A percentile compares a stretch with the other conserved stretches of the same genome.
Conservation (phyloP, 2,329 filamentous ascomycete genomes). For the Lachnellula subtilissima region DNA sequence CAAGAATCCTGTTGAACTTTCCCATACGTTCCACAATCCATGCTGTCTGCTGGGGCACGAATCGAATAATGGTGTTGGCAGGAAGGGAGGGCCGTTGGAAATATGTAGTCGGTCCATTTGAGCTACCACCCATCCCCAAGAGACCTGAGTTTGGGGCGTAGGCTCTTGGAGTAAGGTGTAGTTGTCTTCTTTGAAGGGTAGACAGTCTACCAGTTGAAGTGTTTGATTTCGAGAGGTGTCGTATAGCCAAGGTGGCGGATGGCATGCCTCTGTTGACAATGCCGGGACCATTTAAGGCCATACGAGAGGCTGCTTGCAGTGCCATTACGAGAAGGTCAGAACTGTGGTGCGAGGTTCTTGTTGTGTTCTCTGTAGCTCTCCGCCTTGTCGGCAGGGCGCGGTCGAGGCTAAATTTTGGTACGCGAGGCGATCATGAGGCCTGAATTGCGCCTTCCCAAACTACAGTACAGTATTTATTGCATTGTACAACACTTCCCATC, state of each 20-base stretch:
- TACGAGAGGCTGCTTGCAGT: slow-evolving; percentile 22
- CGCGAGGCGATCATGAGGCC: slow-evolving; percentile 14
- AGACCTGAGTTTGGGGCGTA: slow-evolving; percentile 26
- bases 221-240: slow-evolving; percentile 6
- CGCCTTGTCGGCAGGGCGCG: slow-evolving; percentile 4
- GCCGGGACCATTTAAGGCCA: slow-evolving; percentile 17
- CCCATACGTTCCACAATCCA: slow-evolving; percentile 99
- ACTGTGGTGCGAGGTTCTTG: slow-evolving; percentile 1
- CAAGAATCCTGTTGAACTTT: slow-evolving; percentile 87
- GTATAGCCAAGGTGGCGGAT: slow-evolving; percentile 10
- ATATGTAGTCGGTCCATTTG: slow-evolving; percentile 61
- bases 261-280: slow-evolving; percentile 18
- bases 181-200: slow-evolving; percentile 18
- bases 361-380: slow-evolving; percentile 1
- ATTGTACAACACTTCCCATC: not conserved
- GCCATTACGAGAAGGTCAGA: slow-evolving; percentile 10
- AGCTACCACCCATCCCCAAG: slow-evolving; percentile 30
- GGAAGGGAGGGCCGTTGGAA: slow-evolving; percentile 73
- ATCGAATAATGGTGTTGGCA: slow-evolving; percentile 90
- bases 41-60: slow-evolving; percentile 98
- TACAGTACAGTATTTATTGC: not conserved
- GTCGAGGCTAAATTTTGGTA: slow-evolving; percentile 18
- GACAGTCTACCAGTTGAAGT: not conserved
- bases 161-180: slow-evolving; percentile 22
- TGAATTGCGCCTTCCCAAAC: slow-evolving; percentile 1